Evolutionary conservation across 2,329 filamentous ascomycete species (phyloP), one percentile per base, ranked within the genome.

Genomic region (Trichophyton benhamiae): DNA sequence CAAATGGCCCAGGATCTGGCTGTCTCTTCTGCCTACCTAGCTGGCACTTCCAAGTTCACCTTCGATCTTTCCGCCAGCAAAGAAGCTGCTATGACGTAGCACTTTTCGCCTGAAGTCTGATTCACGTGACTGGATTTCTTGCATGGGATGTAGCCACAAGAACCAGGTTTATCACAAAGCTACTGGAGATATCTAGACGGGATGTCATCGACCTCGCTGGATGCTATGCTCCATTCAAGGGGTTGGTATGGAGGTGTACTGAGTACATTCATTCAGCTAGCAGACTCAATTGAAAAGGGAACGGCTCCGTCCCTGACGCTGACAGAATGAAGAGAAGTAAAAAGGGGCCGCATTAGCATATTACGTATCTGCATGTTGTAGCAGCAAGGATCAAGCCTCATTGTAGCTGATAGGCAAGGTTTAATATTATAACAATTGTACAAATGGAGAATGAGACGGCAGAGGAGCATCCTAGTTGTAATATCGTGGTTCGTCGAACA

Each of bases 401-500:
- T 30, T 30, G 33, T 3, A 36, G 27, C 52, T 17, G 6, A 15
- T 25, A 9, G 27, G n/a, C 25, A 55, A 36, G 52, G 52, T 33
- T 52, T 44, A 44, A 52, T 22, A 52, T 33, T 33, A 52, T 22
- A 52, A n/a, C n/a, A 6, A 30, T 30, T n/a, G 52, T n/a, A 55
- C 27, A 33, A 53, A 38, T 15, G 27, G 48, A 27, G n/a, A 41
- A 13, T 13, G 9, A 20, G 53, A 30, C 5, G 27, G 27, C 27
- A 27, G 6, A 11, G 36, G 20, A 7, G 15, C 25, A 9, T 42
- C 53, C 69, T 71, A 78, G 62, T 74, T 70, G 72, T 75, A 79
- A 66, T 94, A 96, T 72, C 88, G 82, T 58, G 91, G 91, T 77
- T 95, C 89, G 67, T 96, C 82, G 75, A 99, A 97, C 33, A 97